Conservation (phyloP, 1,284 basidiomycete species). For the Ustilago cynodontis region DNA sequence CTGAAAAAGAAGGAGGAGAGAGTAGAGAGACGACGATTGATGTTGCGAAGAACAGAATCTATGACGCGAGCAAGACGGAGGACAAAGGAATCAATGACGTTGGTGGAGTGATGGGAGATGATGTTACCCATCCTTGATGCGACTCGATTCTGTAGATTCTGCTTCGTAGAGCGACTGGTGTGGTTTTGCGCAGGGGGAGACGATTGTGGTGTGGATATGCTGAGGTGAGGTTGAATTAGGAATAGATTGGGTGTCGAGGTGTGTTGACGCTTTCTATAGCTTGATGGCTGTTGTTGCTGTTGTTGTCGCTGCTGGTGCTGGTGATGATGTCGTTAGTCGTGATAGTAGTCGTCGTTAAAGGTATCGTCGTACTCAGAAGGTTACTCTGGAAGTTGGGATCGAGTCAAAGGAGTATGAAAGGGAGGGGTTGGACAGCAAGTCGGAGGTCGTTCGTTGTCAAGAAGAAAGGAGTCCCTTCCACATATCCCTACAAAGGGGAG, state of each 20-base stretch:
- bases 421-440: background rate
- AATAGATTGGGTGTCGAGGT: no score
- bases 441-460: background rate
- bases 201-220: background rate
- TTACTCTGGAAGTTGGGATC: no score
- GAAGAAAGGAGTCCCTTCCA: background rate
- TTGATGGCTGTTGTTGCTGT: background rate
- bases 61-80: slow-evolving; percentile 28
- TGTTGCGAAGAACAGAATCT: slow-evolving; percentile 25
- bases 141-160: no score
- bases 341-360: no score
- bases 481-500: background rate
- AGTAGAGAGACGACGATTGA: slow-evolving; percentile 36
- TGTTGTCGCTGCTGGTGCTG: background rate
- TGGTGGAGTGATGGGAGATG: slow-evolving; percentile 14
- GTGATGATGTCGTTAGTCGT: no score
- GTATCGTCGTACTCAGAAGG: no score
- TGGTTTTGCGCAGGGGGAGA: background rate
- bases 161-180: no score
- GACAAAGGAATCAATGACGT: slow-evolving; percentile 28
- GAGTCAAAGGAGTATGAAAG: background rate
- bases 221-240: no score
- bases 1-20: slow-evolving; percentile 27
- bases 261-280: no score
- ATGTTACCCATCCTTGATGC: slow-evolving; percentile 46